Evolutionary conservation across 805 yeast species (phyloP).

Genomic region (Nakazawaea peltata): DNA sequence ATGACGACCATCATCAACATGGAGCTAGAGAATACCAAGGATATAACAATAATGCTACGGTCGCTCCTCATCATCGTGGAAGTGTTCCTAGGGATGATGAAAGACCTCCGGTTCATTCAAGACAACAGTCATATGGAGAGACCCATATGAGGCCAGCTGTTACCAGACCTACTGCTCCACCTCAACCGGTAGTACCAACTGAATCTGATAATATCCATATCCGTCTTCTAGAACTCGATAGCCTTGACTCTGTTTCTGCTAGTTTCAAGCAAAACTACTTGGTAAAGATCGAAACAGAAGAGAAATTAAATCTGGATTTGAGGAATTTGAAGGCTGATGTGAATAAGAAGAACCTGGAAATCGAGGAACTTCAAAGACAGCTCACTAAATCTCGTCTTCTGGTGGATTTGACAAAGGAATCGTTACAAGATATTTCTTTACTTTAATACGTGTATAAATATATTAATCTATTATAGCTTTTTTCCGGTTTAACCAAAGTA

Average conservation of each 20-base stretch:
- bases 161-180: too few species aligned
- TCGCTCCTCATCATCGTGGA: background rate
- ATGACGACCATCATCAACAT: conserved; percentile 4
- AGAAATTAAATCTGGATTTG: conserved; percentile 16
- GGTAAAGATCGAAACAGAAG: conserved; percentile 12
- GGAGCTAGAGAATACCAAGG: too few species aligned
- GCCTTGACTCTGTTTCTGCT: background rate
- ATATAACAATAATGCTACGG: too few species aligned
- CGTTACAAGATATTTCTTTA: conserved; percentile 6
- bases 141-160: background rate
- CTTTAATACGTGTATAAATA: too few species aligned
- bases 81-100: background rate
- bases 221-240: conserved; percentile 6
- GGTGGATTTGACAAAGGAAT: conserved; percentile 26
- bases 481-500: conserved; percentile 7
- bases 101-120: too few species aligned
- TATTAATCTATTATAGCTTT: too few species aligned
- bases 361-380: conserved; percentile 18
- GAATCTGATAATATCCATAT: background rate
- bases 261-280: conserved; percentile 2
- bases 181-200: too few species aligned
- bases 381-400: conserved; percentile 23
- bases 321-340: conserved; percentile 15
- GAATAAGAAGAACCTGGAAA: conserved; percentile 18
- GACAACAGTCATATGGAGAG: background rate